Percentiles rank a stretch among this genome's conserved stretches.
Conservation (phyloP, 1,284 basidiomycete species). For the Pseudozyma sp. region DNA sequence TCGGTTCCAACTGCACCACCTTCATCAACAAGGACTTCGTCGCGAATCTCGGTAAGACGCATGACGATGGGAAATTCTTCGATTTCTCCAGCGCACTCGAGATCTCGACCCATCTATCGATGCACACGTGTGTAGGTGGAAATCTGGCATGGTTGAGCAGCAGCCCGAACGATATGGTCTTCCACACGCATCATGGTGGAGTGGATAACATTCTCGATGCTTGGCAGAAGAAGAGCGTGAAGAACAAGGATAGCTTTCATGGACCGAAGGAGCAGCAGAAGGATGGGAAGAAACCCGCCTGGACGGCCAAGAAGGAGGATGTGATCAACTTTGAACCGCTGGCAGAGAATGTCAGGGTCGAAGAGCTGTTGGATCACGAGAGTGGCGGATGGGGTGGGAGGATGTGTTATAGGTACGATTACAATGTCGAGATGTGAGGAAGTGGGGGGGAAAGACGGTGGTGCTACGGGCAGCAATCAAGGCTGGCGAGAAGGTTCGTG, state of each 20-base stretch:
- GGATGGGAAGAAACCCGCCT: conserved; percentile 10
- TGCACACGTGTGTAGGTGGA: conserved; percentile 40
- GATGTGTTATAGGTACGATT: conserved; percentile 44
- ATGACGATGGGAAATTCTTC: conserved; percentile 30
- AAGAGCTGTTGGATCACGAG: conserved; percentile 28
- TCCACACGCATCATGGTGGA: conserved; percentile 17
- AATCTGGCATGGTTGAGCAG: conserved; percentile 32
- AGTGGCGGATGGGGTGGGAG: conserved; percentile 25
- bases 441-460: too few species aligned
- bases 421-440: conserved; percentile 9
- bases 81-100: conserved; percentile 38
- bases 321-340: conserved; percentile 33
- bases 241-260: conserved; percentile 25
- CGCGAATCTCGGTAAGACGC: conserved; percentile 12
- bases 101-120: conserved; percentile 24
- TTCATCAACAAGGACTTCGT: conserved; percentile 29
- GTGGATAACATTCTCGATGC: conserved; percentile 17
- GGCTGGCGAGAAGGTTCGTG: background rate
- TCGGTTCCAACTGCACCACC: conserved; percentile 33
- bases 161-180: conserved; percentile 21
- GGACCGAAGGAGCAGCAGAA: conserved; percentile 34
- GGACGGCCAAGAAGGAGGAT: conserved; percentile 24
- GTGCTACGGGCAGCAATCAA: too few species aligned
- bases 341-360: conserved; percentile 20
- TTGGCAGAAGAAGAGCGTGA: conserved; percentile 20